Evolutionary conservation across 192 early-diverging fungal genomes (phyloP).

Genomic region (Podila verticillata): DNA sequence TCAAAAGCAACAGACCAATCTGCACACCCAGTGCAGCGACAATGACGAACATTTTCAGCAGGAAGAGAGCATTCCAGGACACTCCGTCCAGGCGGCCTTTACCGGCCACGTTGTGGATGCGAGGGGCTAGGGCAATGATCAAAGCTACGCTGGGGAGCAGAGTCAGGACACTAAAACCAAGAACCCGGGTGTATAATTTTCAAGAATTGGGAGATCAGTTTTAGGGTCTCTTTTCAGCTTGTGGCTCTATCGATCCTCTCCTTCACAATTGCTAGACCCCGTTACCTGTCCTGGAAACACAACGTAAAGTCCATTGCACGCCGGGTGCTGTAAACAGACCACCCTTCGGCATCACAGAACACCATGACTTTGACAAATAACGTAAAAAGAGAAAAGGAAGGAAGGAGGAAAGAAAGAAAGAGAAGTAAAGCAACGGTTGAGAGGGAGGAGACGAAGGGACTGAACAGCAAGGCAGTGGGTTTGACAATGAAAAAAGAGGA

Average conservation of each 20-base stretch:
- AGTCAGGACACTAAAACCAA: slow-evolving; percentile 16
- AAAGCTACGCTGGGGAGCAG: slow-evolving; percentile 11
- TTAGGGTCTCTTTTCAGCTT: background rate
- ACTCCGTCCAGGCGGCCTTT: slow-evolving; percentile 36
- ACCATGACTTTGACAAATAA: slow-evolving; percentile 8
- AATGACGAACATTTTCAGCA: slow-evolving; percentile 12
- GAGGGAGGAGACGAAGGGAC: background rate
- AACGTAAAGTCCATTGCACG: slow-evolving; percentile 43
- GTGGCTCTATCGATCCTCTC: background rate
- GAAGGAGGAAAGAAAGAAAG: background rate
- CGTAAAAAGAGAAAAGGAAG: background rate
- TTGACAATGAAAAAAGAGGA: background rate
- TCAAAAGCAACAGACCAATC: slow-evolving; percentile 10
- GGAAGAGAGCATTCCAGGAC: background rate
- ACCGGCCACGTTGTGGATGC: slow-evolving; percentile 19
- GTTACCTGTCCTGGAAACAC: slow-evolving; percentile 45
- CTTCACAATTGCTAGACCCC: background rate
- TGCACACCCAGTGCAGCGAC: slow-evolving; percentile 19
- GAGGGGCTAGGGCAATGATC: slow-evolving; percentile 20
- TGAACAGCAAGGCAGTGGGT: background rate
- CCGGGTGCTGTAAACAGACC: slow-evolving; percentile 28
- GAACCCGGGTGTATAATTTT: background rate
- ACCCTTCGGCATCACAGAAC: slow-evolving; percentile 41
- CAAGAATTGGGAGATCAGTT: background rate
- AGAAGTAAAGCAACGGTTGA: background rate